Evolutionary conservation across 768 basidiomycete species (phyloP).

Genomic region (Lactifluus pinguis): DNA sequence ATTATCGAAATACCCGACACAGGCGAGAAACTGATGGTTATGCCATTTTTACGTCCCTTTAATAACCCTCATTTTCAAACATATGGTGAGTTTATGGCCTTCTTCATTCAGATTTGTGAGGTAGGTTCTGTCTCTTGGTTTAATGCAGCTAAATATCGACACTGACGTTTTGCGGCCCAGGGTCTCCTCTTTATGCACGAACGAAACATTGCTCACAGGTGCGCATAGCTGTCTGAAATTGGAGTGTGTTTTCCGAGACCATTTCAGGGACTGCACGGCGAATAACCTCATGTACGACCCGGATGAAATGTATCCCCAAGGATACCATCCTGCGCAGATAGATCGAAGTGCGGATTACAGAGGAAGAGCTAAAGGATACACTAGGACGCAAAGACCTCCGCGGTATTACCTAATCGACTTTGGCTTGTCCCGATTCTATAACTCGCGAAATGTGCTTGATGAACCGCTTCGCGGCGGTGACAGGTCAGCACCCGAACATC

Average conservation of each 20-base stretch:
- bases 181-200: not conserved
- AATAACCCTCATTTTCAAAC: not conserved
- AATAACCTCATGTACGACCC: not conserved
- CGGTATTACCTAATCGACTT: not conserved
- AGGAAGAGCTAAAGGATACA: not conserved
- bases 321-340: not conserved
- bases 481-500: not conserved
- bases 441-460: not conserved
- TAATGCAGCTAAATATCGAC: too few relatives aligned
- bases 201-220: not conserved
- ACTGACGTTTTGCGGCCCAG: not conserved
- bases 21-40: not conserved
- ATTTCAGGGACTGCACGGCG: not conserved
- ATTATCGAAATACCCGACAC: not conserved
- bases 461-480: not conserved
- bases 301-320: not conserved
- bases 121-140: too few relatives aligned
- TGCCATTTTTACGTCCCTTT: not conserved
- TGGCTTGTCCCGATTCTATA: not conserved
- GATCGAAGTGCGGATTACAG: not conserved
- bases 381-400: not conserved
- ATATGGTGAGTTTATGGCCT: not conserved
- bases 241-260: not conserved
- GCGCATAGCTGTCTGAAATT: not conserved
- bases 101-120: not conserved